Evolutionary conservation across 2,329 filamentous ascomycete genomes (phyloP).

Genomic region (Claviceps sp.): DNA sequence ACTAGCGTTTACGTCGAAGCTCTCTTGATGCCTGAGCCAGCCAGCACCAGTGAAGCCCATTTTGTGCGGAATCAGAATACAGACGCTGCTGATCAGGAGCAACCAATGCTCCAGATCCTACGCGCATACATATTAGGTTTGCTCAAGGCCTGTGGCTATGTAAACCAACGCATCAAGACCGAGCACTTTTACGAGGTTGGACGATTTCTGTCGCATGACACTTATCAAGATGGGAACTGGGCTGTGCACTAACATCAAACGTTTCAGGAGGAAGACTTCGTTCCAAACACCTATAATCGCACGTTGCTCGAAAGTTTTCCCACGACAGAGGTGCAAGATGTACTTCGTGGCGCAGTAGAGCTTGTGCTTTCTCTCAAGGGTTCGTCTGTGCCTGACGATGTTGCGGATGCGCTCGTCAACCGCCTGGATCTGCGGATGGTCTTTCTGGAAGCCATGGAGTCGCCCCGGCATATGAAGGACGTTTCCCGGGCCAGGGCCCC

Average conservation of each 20-base stretch:
- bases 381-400: constrained; percentile 23
- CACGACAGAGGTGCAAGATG: constrained; percentile 37
- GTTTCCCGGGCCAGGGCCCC: constrained; percentile 34
- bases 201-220: background rate
- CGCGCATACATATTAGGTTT: constrained; percentile 77
- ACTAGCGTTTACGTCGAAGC: constrained; percentile 85
- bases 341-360: constrained; percentile 40
- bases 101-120: constrained; percentile 49
- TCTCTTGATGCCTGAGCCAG: constrained; percentile 58
- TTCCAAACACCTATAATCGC: constrained; percentile 79
- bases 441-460: constrained; percentile 44
- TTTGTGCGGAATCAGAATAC: constrained; percentile 34
- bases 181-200: constrained; percentile 81
- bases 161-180: constrained; percentile 63
- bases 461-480: constrained; percentile 30
- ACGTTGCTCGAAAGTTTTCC: constrained; percentile 56
- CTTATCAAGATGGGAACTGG: too few species aligned
- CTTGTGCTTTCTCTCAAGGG: constrained; percentile 32
- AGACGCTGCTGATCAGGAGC: constrained; percentile 16
- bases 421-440: constrained; percentile 54
- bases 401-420: constrained; percentile 43
- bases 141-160: constrained; percentile 68
- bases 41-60: constrained; percentile 48
- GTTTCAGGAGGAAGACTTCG: constrained; percentile 81
- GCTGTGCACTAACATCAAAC: background rate